Conservation (phyloP, 148 eudicot genomes). For the Heliamphora exappendiculata region DNA sequence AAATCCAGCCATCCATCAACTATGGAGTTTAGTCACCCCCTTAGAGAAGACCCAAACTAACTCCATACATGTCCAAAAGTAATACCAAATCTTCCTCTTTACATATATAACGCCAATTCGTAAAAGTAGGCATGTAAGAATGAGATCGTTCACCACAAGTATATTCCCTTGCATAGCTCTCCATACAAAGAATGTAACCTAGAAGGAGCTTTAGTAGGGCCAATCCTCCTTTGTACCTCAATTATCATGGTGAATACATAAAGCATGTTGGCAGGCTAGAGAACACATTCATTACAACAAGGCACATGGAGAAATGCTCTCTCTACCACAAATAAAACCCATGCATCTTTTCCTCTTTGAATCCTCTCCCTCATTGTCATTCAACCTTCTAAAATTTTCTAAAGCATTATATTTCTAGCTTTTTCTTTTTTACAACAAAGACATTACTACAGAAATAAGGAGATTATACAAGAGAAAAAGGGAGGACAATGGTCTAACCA, state of each 20-base stretch:
- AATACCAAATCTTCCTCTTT: not conserved
- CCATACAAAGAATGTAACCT: not conserved
- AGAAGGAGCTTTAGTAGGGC: not conserved
- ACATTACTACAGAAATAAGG: no score
- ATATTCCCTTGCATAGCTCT: not conserved
- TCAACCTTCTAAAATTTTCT: not conserved
- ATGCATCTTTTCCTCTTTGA: not conserved
- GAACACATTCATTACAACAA: not conserved
- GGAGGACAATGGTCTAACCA: no score
- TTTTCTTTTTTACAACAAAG: not conserved
- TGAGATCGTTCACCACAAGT: not conserved
- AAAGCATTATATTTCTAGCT: not conserved
- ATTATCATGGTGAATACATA: not conserved
- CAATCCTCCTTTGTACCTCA: not conserved
- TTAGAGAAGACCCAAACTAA: not conserved
- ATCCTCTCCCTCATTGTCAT: not conserved
- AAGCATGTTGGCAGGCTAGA: not conserved
- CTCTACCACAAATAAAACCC: not conserved
- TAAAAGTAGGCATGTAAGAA: not conserved
- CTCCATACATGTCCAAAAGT: not conserved
- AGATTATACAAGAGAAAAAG: no score
- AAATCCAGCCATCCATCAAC: conserved; percentile 2
- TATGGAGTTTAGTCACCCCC: not conserved
- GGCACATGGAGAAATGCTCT: not conserved
- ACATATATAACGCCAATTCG: not conserved